A percentile compares a stretch with the other conserved stretches of the same genome.
Evolutionary conservation across 805 yeast genomes (phyloP).

Genomic region (Candida coquimbonensis): DNA sequence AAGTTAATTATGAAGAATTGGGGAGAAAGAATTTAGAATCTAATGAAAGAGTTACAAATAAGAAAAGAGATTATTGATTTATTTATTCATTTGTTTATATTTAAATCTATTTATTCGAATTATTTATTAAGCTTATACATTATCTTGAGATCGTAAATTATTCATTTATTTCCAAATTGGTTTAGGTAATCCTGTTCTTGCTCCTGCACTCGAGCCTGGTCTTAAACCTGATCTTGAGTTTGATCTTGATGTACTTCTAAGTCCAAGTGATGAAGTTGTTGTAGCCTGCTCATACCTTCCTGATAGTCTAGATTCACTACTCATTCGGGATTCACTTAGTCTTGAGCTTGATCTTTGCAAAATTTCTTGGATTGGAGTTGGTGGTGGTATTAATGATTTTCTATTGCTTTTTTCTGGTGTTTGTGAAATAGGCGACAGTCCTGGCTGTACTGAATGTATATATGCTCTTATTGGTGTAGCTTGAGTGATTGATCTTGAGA

Average conservation of each 20-base stretch:
- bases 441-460: constrained; percentile 16
- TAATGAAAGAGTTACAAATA: no score
- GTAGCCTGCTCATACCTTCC: constrained; percentile 1
- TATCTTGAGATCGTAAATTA: not conserved
- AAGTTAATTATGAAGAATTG: constrained; percentile 15
- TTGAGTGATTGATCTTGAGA: constrained; percentile 10
- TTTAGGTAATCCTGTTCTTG: constrained; percentile 1
- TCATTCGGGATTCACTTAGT: constrained; percentile 5
- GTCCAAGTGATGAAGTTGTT: not conserved
- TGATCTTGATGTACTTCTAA: constrained; percentile 1
- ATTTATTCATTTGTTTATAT: not conserved
- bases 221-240: constrained; percentile 1
- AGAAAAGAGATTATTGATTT: no score
- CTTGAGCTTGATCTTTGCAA: constrained; percentile 14
- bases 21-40: constrained; percentile 6
- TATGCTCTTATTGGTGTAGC: not conserved
- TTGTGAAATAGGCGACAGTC: constrained; percentile 11
- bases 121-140: not conserved
- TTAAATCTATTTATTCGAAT: not conserved
- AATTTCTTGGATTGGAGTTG: constrained; percentile 21
- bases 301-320: not conserved
- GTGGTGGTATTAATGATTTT: constrained; percentile 21
- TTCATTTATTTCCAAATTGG: constrained; percentile 6
- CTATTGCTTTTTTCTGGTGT: constrained; percentile 16
- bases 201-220: constrained; percentile 7